These are phyloP conservation scores for Alnus rubra DNA, from an alignment of 306 rosid species.

Conservation along the genomic window DNA sequence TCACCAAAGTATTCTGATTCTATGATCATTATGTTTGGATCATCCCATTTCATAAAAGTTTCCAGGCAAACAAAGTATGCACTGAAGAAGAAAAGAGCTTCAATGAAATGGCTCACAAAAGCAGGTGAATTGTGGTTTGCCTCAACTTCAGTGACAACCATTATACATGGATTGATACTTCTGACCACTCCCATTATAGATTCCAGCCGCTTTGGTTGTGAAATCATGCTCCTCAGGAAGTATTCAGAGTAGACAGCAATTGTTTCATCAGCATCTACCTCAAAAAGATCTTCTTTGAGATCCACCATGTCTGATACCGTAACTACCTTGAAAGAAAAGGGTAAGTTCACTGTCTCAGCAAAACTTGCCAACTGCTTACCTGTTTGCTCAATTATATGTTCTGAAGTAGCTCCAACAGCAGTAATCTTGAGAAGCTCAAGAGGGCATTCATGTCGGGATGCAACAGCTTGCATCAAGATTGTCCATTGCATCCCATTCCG, in stretches of 20 bases:
- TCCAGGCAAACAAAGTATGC: conserved; percentile 59
- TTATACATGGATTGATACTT: conserved; percentile 41
- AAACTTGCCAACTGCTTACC: conserved; percentile 34
- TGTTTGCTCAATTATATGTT: conserved; percentile 21
- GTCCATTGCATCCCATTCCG: conserved; percentile 40
- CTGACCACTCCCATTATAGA: conserved; percentile 47
- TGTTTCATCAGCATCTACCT: conserved; percentile 45
- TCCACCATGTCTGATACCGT: conserved; percentile 47
- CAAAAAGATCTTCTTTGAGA: conserved; percentile 45
- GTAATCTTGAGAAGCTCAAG: conserved; percentile 42
- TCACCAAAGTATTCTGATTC: conserved; percentile 47
- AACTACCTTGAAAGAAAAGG: conserved; percentile 45
- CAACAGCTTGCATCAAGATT: conserved; percentile 41
- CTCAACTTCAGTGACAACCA: conserved; percentile 57
- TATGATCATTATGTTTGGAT: conserved; percentile 29
- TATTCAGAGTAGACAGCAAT: conserved; percentile 35
- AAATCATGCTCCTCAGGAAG: conserved; percentile 39
- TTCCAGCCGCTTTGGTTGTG: conserved; percentile 51
- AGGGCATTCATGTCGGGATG: conserved; percentile 18
- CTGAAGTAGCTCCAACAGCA: conserved; percentile 26
- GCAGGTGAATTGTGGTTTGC: conserved; percentile 58
- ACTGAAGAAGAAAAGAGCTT: conserved; percentile 58
- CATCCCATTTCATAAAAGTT: conserved; percentile 43
- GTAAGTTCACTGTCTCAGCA: conserved; percentile 47
- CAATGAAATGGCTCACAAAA: conserved; percentile 63